Evolutionary conservation across 257 asterid genomes (phyloP), one percentile per base, ranked within the genome.

Genomic region (Buddleja alternifolia): DNA sequence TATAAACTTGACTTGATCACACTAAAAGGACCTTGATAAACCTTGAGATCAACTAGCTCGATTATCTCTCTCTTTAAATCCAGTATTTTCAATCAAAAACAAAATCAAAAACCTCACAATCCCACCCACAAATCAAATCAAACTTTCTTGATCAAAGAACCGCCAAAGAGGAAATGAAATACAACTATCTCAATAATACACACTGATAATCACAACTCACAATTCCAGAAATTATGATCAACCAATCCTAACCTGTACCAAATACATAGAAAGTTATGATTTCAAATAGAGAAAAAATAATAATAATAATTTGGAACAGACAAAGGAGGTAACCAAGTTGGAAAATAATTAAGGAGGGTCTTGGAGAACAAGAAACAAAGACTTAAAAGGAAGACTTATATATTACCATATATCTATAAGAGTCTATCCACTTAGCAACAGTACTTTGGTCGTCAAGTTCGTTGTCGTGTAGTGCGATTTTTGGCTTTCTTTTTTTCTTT

Each of bases 341-440:
- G 66, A 55, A 40, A 60, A 29, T 23, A 29, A 29, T 5, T 16
- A 42, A 53, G 40, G n/a, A 23, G 44, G 39, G 60, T 55, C 75
- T 76, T 73, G 81, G 69, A 69, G 66, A 34, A 62, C 46, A 60
- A 71, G 74, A 73, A 70, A 56, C 32, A 60, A 21, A 51, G 14
- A 24, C 60, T 60, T 55, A 15, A 59, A 60, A 12, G 66, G 5
- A 34, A 70, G 63, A 77, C 10, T 5, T 60, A 77, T 52, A 59
- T 40, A 76, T 12, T n/a, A n/a, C n/a, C n/a, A n/a, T n/a, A n/a
- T n/a, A n/a, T n/a, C n/a, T n/a, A n/a, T n/a, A n/a, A n/a, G n/a
- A n/a, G n/a, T n/a, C n/a, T n/a, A n/a, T n/a, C n/a, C n/a, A n/a
- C n/a, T n/a, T n/a, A n/a, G n/a, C n/a, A n/a, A n/a, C n/a, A n/a